These are phyloP conservation scores for Lasiosphaeris hirsuta DNA, from an alignment of 495 filamentous ascomycete species.

Conservation along the genomic window DNA sequence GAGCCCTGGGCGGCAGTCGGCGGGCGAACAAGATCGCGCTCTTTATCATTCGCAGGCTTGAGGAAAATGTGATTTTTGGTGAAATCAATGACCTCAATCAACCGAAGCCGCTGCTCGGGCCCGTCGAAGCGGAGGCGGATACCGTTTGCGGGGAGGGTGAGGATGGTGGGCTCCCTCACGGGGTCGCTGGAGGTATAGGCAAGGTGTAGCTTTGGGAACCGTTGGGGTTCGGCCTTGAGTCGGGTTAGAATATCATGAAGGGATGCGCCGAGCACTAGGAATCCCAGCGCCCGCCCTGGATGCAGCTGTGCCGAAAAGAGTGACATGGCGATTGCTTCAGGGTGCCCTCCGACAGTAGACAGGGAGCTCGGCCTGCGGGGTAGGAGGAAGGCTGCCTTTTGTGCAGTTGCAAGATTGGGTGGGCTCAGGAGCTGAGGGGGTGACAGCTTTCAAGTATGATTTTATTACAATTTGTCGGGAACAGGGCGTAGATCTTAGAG, in stretches of 20 bases:
- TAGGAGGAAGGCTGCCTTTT: not conserved
- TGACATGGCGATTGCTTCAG: slow-evolving; percentile 26
- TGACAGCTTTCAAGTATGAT: too few relatives aligned
- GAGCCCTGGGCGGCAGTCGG: slow-evolving; percentile 43
- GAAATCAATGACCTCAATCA: slow-evolving; percentile 91
- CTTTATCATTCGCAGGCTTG: slow-evolving; percentile 69
- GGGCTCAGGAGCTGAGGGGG: not conserved
- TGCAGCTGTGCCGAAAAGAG: slow-evolving; percentile 65
- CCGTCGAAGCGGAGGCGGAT: slow-evolving; percentile 90
- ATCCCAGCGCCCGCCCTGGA: slow-evolving; percentile 74
- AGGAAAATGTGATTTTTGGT: slow-evolving; percentile 78
- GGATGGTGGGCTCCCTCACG: slow-evolving; percentile 63
- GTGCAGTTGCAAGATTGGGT: too few relatives aligned
- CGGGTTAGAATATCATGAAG: slow-evolving; percentile 82
- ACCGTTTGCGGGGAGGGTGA: slow-evolving; percentile 79
- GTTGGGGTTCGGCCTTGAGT: slow-evolving; percentile 77
- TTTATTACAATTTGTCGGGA: too few relatives aligned
- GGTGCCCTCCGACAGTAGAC: too few relatives aligned
- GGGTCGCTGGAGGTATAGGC: slow-evolving; percentile 69
- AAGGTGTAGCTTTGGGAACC: slow-evolving; percentile 79
- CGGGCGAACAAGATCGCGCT: slow-evolving; percentile 74
- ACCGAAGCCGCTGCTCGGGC: slow-evolving; percentile 80
- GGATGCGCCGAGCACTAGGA: slow-evolving; percentile 82
- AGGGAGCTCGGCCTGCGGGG: not conserved
- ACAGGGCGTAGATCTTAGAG: too few relatives aligned